Evolutionary conservation across 495 filamentous ascomycete genomes (phyloP), one percentile per base, ranked within the genome.

Genomic region (Aspergillus sclerotiicarbonarius): DNA sequence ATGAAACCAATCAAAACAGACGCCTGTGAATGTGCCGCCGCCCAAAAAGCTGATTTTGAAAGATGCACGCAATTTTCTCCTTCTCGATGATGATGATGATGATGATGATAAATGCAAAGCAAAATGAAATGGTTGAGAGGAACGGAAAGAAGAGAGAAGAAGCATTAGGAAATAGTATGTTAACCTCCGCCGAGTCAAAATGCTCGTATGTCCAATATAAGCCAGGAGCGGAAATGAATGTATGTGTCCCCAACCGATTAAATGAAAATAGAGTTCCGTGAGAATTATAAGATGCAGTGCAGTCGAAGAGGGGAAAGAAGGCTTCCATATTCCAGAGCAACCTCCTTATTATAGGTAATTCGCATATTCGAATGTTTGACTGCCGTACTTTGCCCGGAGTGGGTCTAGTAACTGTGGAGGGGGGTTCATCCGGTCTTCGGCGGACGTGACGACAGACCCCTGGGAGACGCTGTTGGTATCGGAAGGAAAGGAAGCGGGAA

Each of bases 301-400:
- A 29, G 13, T 29, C 3, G 15, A 31, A 32, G 29, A 32, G 29
- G 18, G 32, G 47, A 15, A n/a, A 30, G 8, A 12, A 15, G 3
- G 25, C 31, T 32, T 32, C 47, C 18, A n/a, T 8, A 16, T n/a
- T 7, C n/a, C 7, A 12, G 12, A 16, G 57, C 30, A 33, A 57
- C 59, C 57, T 30, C 6, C 51, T 58, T 61, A 39, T 71, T 71
- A 68, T 67, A 77, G 54, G 46, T 67, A 67, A 39, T 65, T 68
- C 15, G 73, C 53, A 29, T 76, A 77, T 49, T 72, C 71, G 54
- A 67, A 76, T 8, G 71, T 62, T 35, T 67, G 67, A 30, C 56
- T 66, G 45, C 64, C 59, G 58, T 67, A 71, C 51, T 71, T 74
- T 39, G 54, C 59, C 47, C 71, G 53, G 52, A 74, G 33, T 0